A percentile compares a stretch with the other conserved stretches of the same genome.
Evolutionary conservation across 306 rosid genomes (phyloP).

Genomic region (Adenanthera pavonina): DNA sequence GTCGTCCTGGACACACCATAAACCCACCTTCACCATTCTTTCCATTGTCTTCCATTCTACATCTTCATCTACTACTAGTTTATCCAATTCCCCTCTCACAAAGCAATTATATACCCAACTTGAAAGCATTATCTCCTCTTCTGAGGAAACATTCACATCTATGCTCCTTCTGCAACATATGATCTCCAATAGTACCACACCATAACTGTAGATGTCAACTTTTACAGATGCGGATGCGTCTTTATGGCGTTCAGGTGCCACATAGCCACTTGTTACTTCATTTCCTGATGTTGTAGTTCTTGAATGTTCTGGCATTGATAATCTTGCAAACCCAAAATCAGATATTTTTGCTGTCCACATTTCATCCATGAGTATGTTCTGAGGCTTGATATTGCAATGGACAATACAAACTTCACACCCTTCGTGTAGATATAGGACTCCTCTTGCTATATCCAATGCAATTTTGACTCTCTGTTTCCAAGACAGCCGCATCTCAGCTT

Average conservation of each 20-base stretch:
- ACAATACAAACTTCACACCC: background rate
- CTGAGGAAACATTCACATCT: conserved; percentile 31
- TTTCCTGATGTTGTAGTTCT: background rate
- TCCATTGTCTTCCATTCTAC: no score
- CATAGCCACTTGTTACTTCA: conserved; percentile 23
- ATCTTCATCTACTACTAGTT: conserved; percentile 30
- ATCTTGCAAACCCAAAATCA: conserved; percentile 53
- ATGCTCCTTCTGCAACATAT: conserved; percentile 36
- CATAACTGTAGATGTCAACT: conserved; percentile 45
- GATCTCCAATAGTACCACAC: conserved; percentile 45
- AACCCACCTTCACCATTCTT: no score
- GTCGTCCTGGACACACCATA: no score
- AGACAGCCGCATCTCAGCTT: background rate
- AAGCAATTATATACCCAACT: conserved; percentile 33
- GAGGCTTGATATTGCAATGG: conserved; percentile 52
- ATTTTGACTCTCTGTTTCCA: conserved; percentile 34
- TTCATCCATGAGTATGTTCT: conserved; percentile 52
- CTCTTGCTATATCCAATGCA: background rate
- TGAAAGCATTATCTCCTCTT: conserved; percentile 35
- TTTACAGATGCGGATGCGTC: conserved; percentile 34
- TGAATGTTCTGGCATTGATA: conserved; percentile 6
- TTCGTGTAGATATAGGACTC: background rate
- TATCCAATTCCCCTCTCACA: conserved; percentile 34
- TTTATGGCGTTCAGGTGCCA: conserved; percentile 51
- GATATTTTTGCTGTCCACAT: conserved; percentile 46